Conservation (phyloP, 192 early-diverging fungal genomes). For the Podila horticola region DNA sequence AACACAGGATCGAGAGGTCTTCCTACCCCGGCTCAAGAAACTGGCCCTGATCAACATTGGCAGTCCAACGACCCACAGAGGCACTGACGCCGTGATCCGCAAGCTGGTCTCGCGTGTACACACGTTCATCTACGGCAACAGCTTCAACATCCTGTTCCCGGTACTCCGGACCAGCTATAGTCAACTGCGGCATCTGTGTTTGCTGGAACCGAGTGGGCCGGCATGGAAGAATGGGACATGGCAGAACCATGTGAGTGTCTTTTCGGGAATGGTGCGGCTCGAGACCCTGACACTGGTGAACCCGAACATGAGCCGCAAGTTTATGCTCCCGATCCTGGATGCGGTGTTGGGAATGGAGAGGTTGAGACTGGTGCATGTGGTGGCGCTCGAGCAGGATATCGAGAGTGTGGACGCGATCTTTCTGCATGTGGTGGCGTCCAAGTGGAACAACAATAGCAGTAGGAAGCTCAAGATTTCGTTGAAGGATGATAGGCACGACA, state of each 20-base stretch:
- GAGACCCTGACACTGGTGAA: conserved; percentile 25
- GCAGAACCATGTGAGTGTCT: conserved; percentile 23
- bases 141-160: conserved; percentile 37
- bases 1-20: not conserved
- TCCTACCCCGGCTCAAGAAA: conserved; percentile 17
- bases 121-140: conserved; percentile 32
- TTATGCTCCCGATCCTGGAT: conserved; percentile 21
- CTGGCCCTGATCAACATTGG: conserved; percentile 35
- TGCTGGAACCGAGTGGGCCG: conserved; percentile 29
- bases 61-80: conserved; percentile 22
- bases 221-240: conserved; percentile 33
- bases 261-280: conserved; percentile 14
- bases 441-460: not conserved
- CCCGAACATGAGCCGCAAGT: conserved; percentile 21
- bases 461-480: conserved; percentile 9
- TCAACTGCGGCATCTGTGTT: conserved; percentile 8
- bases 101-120: conserved; percentile 12
- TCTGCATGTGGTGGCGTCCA: conserved; percentile 15
- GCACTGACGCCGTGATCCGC: conserved; percentile 21
- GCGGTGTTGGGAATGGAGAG: conserved; percentile 7
- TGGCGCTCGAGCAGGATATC: conserved; percentile 16
- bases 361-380: conserved; percentile 4
- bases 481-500: conserved; percentile 12
- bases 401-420: conserved; percentile 13
- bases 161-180: conserved; percentile 8